These are phyloP conservation scores for Pinus taeda DNA, from an alignment of 75 land plant genomes.

Conservation along the genomic window DNA sequence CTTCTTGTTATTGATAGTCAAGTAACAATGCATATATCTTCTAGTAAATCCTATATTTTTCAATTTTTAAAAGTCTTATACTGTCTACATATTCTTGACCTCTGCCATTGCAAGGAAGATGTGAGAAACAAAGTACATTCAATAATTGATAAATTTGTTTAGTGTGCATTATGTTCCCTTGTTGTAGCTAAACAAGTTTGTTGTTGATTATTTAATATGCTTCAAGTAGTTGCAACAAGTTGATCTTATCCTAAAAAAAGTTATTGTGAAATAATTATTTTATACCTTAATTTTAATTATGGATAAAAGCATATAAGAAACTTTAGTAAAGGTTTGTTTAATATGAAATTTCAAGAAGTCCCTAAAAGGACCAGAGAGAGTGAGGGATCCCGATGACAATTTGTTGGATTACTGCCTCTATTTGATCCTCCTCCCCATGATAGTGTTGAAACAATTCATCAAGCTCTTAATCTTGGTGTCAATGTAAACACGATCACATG, in stretches of 20 bases:
- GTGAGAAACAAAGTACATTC: conserved; percentile 47
- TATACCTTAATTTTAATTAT: no score
- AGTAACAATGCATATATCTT: no score
- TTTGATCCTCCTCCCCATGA: conserved; percentile 95
- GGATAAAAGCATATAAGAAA: no score
- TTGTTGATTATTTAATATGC: no score
- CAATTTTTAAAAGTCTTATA: no score
- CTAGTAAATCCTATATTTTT: no score
- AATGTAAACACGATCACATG: conserved; percentile 90
- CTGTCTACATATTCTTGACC: conserved; percentile 44
- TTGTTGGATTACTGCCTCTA: conserved; percentile 75
- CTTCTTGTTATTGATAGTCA: neutral
- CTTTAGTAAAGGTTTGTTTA: no score
- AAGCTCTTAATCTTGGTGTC: conserved; percentile 79
- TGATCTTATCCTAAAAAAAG: no score
- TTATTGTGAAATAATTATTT: no score
- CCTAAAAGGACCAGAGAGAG: conserved; percentile 51
- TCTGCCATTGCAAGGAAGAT: conserved; percentile 58
- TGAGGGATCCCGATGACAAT: conserved; percentile 69
- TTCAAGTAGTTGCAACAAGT: no score
- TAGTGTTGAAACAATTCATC: conserved; percentile 85
- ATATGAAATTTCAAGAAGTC: conserved; percentile 23
- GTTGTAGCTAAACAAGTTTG: conserved; percentile 71
- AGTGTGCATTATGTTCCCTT: conserved; percentile 75
- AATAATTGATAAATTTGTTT: conserved; percentile 69